Conservation (phyloP, 78 protist genomes). For the Pigoraptor vietnamica region DNA sequence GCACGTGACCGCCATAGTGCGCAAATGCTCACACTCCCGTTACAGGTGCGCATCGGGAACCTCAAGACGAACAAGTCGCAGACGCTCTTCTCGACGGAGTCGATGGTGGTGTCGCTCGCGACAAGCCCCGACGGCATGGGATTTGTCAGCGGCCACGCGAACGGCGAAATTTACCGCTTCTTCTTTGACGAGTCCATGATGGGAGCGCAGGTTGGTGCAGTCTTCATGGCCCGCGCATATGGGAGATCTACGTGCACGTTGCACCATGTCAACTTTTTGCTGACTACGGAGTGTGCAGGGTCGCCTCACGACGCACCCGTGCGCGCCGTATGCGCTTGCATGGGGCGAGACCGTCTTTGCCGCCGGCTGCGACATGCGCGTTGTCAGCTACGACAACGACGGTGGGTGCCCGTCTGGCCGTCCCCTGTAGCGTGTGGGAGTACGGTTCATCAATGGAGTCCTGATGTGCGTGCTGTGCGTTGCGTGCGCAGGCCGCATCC, state of each 20-base stretch:
- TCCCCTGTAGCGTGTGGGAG: not conserved
- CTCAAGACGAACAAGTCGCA: slow-evolving; percentile 44
- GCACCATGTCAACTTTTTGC: too few relatives aligned
- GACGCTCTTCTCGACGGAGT: slow-evolving; percentile 47
- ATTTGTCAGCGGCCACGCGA: slow-evolving; percentile 8
- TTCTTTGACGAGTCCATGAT: not conserved
- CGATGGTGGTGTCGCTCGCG: slow-evolving; percentile 30
- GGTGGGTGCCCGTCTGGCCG: slow-evolving; percentile 13
- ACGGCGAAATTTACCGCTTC: slow-evolving; percentile 18
- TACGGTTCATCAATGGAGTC: not conserved
- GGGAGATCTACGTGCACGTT: too few relatives aligned
- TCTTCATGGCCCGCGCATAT: too few relatives aligned
- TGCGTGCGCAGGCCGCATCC: not conserved
- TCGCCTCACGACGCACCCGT: slow-evolving; percentile 25
- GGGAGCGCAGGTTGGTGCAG: not conserved
- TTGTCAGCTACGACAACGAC: slow-evolving; percentile 39
- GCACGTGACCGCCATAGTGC: not conserved
- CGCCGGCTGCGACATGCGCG: slow-evolving; percentile 52
- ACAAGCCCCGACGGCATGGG: slow-evolving; percentile 29
- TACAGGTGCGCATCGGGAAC: slow-evolving; percentile 36
- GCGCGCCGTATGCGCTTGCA: slow-evolving; percentile 48
- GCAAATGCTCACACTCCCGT: not conserved
- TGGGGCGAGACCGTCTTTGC: slow-evolving; percentile 63
- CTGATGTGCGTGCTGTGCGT: not conserved
- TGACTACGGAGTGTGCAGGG: too few relatives aligned